Base-by-base conservation (phyloP, 768 basidiomycete genomes). In the Pisolithus albus region DNA sequence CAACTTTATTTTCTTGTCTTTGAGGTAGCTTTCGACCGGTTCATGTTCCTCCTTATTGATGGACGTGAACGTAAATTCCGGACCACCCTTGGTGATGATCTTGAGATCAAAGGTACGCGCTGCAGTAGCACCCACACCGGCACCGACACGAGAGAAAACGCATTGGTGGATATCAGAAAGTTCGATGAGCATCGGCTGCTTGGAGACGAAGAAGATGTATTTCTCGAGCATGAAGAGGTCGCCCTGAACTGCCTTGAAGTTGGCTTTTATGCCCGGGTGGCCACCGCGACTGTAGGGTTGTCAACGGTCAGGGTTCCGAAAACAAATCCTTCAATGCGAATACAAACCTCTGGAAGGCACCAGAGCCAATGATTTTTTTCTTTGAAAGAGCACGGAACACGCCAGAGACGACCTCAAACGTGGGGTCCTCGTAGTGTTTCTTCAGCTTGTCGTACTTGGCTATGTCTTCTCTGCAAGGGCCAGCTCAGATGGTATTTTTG, bases 191-290 rank as follows among this genome's bases (percentile, higher is more conserved):
- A 83, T 82, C 1, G 96, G 95, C 58, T 89, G 86, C 69, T 98
- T 97, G 51, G 95, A 93, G 55, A 98, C 92, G 72, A 98, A 98
- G 71, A 99, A 92, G 45, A 99, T 78, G 67, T 88, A 91, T 79
- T 97, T 97, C 62, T 98, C 96, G 56, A 99, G 84, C 76, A 98
- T 81, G 79, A 96, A 98, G 30, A 99, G 82, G 66, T 97, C 93
- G 54, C 96, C 96, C 68, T 95, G 92, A 4, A 88, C 79, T 41
- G 96, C 96, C 71, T 98, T 98, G 59, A 98, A 77, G 67, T 97
- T 96, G 60, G 92, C 92, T 72, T 98, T 98, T 72, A 99, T 86
- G n/a, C 92, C 91, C 15, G 89, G 86, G 57, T 92, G 86, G 4
- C 92, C 91, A 59, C 87, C 84, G 28, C 88, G 90, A 59, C 92